Evolutionary conservation across 306 rosid species (phyloP).

Genomic region (Cicer judaicum): DNA sequence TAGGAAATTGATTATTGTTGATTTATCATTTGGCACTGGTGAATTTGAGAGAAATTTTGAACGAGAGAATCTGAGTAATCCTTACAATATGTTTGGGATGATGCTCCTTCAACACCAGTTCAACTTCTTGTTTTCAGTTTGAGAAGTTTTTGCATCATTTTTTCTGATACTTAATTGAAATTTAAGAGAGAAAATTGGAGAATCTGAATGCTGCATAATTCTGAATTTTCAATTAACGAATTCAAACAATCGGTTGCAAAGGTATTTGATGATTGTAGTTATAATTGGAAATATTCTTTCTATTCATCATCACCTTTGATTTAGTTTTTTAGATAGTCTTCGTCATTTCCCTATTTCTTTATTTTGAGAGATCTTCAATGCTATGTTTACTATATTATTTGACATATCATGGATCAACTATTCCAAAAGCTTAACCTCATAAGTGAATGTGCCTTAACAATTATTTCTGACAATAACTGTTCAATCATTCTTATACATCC

Average conservation of each 20-base stretch:
- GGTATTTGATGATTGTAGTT: not conserved
- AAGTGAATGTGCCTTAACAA: not conserved
- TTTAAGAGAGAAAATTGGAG: not conserved
- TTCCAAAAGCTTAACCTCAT: not conserved
- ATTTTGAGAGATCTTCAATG: not conserved
- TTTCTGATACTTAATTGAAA: not conserved
- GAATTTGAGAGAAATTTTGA: not conserved
- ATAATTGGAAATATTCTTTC: not conserved
- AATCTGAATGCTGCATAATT: not conserved
- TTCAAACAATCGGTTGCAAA: not conserved
- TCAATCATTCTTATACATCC: not conserved
- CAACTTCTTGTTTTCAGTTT: not conserved
- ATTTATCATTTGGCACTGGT: constrained; percentile 25
- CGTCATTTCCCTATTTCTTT: not conserved
- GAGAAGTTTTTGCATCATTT: not conserved
- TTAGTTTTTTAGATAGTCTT: constrained; percentile 2
- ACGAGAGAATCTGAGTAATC: not conserved
- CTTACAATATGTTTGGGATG: not conserved
- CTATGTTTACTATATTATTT: not conserved
- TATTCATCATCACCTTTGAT: not conserved
- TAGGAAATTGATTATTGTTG: constrained; percentile 31
- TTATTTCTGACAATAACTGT: not conserved
- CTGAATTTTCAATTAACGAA: constrained; percentile 2
- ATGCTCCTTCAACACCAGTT: not conserved
- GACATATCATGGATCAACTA: not conserved